phyloP scores from a whole-genome alignment of 768 basidiomycete species.

The Lentinula raphanica region DNA sequence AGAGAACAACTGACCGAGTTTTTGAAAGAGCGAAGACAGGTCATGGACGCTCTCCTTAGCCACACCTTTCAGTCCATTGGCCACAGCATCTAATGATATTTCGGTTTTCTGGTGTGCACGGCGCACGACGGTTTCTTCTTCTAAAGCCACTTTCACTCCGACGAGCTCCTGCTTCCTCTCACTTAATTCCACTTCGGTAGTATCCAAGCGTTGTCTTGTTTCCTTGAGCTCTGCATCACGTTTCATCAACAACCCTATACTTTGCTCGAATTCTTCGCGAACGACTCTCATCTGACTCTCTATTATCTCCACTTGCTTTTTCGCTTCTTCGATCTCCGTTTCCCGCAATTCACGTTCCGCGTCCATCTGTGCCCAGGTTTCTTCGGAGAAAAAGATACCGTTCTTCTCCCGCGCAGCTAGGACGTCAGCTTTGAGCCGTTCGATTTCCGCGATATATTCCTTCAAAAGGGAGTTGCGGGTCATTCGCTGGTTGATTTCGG shows the following conservation, averaged over 20 bases:
- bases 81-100: conserved; percentile 62
- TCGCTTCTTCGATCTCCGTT: conserved; percentile 78
- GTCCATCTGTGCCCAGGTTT: conserved; percentile 81
- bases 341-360: conserved; percentile 71
- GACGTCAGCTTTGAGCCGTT: conserved; percentile 85
- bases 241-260: conserved; percentile 69
- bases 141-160: conserved; percentile 52
- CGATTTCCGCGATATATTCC: conserved; percentile 92
- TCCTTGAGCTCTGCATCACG: conserved; percentile 71
- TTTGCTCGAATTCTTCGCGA: conserved; percentile 89
- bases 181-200: conserved; percentile 46
- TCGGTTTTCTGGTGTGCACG: conserved; percentile 78
- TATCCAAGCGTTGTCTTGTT: conserved; percentile 50
- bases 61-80: conserved; percentile 58
- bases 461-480: conserved; percentile 88
- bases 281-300: conserved; percentile 76
- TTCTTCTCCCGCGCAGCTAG: conserved; percentile 93
- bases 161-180: conserved; percentile 54
- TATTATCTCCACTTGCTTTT: conserved; percentile 76
- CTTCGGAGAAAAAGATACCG: conserved; percentile 89
- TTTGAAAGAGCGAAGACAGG: conserved; percentile 67
- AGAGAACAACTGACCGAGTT: conserved; percentile 57
- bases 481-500: conserved; percentile 93
- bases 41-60: conserved; percentile 68
- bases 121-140: conserved; percentile 76